Conservation (phyloP, 2,329 filamentous ascomycete genomes). For the Cladosporium sp. region DNA sequence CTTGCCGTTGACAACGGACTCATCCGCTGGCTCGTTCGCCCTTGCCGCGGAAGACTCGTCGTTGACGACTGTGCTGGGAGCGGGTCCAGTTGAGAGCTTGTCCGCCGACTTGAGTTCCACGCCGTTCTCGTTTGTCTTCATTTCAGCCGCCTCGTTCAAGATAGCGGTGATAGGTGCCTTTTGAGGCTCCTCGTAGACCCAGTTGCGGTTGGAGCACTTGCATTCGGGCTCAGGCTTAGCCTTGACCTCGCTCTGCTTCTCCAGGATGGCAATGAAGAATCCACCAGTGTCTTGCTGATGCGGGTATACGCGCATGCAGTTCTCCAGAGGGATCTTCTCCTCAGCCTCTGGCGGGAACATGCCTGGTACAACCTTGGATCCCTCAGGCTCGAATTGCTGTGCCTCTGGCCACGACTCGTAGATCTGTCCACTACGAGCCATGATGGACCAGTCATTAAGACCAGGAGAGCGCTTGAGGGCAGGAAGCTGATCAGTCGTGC, state of each 20-base stretch:
- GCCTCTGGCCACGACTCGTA: constrained; percentile 76
- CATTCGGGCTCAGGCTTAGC: constrained; percentile 64
- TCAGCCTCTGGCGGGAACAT: constrained; percentile 73
- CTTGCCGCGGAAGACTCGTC: constrained; percentile 13
- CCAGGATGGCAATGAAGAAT: constrained; percentile 93
- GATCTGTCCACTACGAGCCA: constrained; percentile 76
- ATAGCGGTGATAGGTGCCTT: constrained; percentile 33
- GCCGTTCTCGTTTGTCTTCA: constrained; percentile 9
- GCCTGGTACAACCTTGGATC: constrained; percentile 66
- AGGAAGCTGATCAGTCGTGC: constrained; percentile 74
- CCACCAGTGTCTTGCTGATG: constrained; percentile 94
- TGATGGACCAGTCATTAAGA: constrained; percentile 79
- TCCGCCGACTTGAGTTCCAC: constrained; percentile 6
- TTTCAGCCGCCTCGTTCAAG: constrained; percentile 34
- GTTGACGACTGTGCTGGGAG: constrained; percentile 8
- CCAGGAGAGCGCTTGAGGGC: constrained; percentile 73
- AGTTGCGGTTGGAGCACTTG: constrained; percentile 36
- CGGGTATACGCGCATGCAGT: constrained; percentile 90
- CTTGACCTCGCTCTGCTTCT: constrained; percentile 85
- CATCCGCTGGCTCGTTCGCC: constrained; percentile 15
- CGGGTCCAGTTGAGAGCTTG: constrained; percentile 13
- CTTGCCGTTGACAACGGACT: constrained; percentile 3
- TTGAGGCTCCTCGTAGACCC: constrained; percentile 24
- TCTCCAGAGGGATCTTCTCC: constrained; percentile 70
- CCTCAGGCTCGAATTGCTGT: constrained; percentile 53